Conservation (phyloP, 225 moss, liverwort and hornwort species). For the Sphagnum contortum region DNA sequence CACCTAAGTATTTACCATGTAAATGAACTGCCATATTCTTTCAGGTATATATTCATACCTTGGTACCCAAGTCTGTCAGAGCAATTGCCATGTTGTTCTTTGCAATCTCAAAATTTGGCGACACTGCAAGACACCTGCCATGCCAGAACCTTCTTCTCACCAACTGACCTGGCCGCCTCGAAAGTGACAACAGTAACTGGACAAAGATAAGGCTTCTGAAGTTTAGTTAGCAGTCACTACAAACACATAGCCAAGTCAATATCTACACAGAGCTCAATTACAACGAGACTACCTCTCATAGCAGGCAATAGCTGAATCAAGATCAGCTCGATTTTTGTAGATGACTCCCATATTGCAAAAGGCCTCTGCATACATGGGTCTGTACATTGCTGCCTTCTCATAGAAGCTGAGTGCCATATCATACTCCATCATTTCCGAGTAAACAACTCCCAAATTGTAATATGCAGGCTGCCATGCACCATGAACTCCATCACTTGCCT, state of each 20-base stretch:
- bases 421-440: conserved; percentile 99
- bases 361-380: conserved; percentile 99
- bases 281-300: conserved; percentile 65
- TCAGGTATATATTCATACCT: conserved; percentile 31
- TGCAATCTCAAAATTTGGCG: conserved; percentile 98
- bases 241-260: no score
- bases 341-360: conserved; percentile 99
- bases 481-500: conserved; percentile 1
- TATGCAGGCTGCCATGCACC: conserved; percentile 79
- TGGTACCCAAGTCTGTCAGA: conserved; percentile 95
- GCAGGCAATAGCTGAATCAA: conserved; percentile 97
- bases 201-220: no score
- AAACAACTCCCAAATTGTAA: conserved; percentile 98
- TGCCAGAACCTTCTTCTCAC: background rate
- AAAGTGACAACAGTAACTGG: no score
- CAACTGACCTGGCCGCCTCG: background rate
- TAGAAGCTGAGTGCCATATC: conserved; percentile 94
- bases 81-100: conserved; percentile 99
- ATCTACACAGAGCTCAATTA: no score
- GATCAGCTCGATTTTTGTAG: conserved; percentile 97
- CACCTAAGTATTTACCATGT: no score
- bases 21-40: no score
- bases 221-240: no score
- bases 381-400: conserved; percentile 89
- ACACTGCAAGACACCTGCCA: conserved; percentile 88